Evolutionary conservation across 805 yeast species (phyloP), one percentile per base, ranked within the genome.

Genomic region (Ogataea paraovalis): DNA sequence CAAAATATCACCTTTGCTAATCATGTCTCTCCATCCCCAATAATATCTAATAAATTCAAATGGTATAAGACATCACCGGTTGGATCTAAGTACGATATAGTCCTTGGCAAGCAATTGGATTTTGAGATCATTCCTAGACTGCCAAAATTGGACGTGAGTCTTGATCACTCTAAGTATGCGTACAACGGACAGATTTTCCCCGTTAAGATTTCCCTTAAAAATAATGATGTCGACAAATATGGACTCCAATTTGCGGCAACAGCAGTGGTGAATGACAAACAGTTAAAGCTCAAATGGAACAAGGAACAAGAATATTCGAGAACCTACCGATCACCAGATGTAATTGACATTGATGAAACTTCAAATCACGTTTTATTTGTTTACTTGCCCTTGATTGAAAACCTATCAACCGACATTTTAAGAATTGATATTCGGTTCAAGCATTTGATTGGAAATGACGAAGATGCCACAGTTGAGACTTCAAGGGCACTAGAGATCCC

Each of bases 111-210:
- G 3, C 50, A 49, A 39, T 40, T 41, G 20, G 52, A 45, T 20
- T 60, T 63, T 48, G 66, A 66, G 33, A 61, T 71, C 3, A 54
- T 70, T 7, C 77, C 79, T 14, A 65, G 71, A 42, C 55, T 65
- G 2, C 79, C 79, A 5, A 56, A 65, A 3, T 59, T 68, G 0
- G 59, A 53, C 18, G 56, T 68, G 4, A 40, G 41, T 0, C 44
- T 70, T 6, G 53, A 51, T 1, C 51, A 60, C 19, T 43, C 60
- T 0, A 62, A 65, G 6, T 47, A 49, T 39, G 69, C 64, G 0
- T 60, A 61, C 39, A 54, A 58, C 27, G 72, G 73, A 10, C 72
- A 72, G 46, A 50, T 42, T 0, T 53, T 65, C 20, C 56, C 58
- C 1, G 48, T 63, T 19, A 46, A 43, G 0, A 20, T 73, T 1